phyloP scores from a whole-genome alignment of 2,329 filamentous ascomycete genomes.

The Bipolaris bicolor region DNA sequence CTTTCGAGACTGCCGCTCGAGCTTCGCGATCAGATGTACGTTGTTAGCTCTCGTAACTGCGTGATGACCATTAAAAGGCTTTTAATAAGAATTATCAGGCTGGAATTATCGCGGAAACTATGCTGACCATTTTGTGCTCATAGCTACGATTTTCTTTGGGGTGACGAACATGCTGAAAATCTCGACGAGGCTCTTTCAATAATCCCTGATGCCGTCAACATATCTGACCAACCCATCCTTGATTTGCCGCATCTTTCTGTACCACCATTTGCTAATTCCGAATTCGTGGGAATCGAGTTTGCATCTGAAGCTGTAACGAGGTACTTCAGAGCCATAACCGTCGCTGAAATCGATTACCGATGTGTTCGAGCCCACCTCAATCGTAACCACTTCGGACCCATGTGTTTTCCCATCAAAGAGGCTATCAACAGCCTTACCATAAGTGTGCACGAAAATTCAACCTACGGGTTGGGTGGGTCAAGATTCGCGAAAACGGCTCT shows the following conservation, averaged over 20 bases:
- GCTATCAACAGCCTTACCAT: conserved; percentile 10
- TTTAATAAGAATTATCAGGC: neutral
- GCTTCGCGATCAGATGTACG: conserved; percentile 13
- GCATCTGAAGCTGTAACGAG: conserved; percentile 8
- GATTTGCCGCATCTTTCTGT: neutral
- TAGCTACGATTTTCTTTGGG: conserved; percentile 12
- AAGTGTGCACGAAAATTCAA: neutral
- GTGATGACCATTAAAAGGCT: neutral
- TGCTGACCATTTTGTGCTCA: neutral
- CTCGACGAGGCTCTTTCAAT: conserved; percentile 3
- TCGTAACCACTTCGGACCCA: conserved; percentile 4
- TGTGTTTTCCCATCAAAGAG: conserved; percentile 1
- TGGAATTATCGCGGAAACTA: neutral
- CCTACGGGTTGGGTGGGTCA: neutral
- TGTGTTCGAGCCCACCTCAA: conserved; percentile 8
- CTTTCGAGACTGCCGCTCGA: conserved; percentile 9
- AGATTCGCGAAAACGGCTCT: neutral
- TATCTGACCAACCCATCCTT: neutral
- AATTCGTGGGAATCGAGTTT: conserved; percentile 6
- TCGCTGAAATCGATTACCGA: conserved; percentile 9
- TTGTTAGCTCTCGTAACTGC: neutral
- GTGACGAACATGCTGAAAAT: neutral
- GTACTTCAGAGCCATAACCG: conserved; percentile 8
- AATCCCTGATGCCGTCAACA: neutral
- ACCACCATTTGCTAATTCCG: conserved; percentile 11